Evolutionary conservation across 2,329 filamentous ascomycete genomes (phyloP).

Genomic region (Colletotrichum limetticola): DNA sequence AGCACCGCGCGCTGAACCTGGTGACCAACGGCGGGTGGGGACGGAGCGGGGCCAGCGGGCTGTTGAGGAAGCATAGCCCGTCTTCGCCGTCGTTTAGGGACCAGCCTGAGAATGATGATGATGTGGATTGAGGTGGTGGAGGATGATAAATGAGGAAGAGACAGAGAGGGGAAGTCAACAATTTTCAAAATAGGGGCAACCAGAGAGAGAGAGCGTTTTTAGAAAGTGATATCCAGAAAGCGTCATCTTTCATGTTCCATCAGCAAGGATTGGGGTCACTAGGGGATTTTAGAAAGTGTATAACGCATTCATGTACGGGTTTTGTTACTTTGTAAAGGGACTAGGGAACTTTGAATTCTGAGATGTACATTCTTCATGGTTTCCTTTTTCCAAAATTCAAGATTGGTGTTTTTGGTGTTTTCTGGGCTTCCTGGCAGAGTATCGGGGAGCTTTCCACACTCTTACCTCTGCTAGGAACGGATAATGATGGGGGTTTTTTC

Average conservation of each 20-base stretch:
- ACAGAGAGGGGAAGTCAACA: neutral
- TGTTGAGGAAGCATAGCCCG: slow-evolving; percentile 50
- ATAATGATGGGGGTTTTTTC: neutral
- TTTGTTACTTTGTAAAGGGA: too few species aligned
- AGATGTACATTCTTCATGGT: neutral
- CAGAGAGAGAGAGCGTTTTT: neutral
- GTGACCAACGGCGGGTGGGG: slow-evolving; percentile 53
- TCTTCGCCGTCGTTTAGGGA: slow-evolving; percentile 27
- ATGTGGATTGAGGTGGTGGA: slow-evolving; percentile 25
- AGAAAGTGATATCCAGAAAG: slow-evolving; percentile 28
- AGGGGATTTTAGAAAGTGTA: neutral
- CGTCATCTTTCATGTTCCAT: slow-evolving; percentile 9
- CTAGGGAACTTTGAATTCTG: too few species aligned
- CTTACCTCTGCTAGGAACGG: neutral
- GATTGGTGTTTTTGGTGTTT: neutral
- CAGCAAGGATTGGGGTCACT: neutral
- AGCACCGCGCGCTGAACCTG: slow-evolving; percentile 59
- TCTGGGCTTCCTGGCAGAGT: neutral
- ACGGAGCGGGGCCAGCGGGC: slow-evolving; percentile 54
- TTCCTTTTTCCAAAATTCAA: neutral
- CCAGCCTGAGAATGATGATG: slow-evolving; percentile 25
- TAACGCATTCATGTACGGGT: neutral
- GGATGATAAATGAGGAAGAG: too few species aligned
- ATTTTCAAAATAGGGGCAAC: neutral
- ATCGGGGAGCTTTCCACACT: neutral